Evolutionary conservation across 106 monocot species (phyloP).

Genomic region (Vanilla planifolia): DNA sequence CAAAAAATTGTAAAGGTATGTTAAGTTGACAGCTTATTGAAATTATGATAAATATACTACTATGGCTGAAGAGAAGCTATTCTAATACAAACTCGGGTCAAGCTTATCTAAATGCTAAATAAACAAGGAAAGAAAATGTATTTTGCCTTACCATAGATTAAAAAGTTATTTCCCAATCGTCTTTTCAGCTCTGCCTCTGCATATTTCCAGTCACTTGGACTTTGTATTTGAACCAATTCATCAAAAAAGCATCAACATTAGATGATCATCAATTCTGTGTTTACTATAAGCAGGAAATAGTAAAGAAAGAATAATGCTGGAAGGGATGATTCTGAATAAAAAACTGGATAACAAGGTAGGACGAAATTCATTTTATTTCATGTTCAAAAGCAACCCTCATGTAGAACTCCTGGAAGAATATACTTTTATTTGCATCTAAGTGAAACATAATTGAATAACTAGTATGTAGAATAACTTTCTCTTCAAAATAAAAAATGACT

Average conservation of each 20-base stretch:
- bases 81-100: neutral
- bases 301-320: too few relatives aligned
- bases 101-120: neutral
- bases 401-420: too few relatives aligned
- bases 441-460: too few relatives aligned
- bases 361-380: too few relatives aligned
- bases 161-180: constrained; percentile 58
- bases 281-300: neutral
- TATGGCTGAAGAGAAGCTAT: neutral
- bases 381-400: too few relatives aligned
- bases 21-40: constrained; percentile 2
- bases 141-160: constrained; percentile 68
- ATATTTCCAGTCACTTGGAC: constrained; percentile 96
- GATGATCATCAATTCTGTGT: neutral
- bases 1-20: neutral
- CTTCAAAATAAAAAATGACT: too few relatives aligned
- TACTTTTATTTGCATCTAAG: too few relatives aligned
- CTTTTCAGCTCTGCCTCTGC: constrained; percentile 70
- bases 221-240: constrained; percentile 26
- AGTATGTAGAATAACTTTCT: too few relatives aligned
- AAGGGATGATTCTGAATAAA: too few relatives aligned
- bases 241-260: neutral
- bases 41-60: neutral
- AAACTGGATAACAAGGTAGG: too few relatives aligned
- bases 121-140: neutral